Conservation (phyloP, 2,329 filamentous ascomycete genomes). For the Stemphylium lycopersici region DNA sequence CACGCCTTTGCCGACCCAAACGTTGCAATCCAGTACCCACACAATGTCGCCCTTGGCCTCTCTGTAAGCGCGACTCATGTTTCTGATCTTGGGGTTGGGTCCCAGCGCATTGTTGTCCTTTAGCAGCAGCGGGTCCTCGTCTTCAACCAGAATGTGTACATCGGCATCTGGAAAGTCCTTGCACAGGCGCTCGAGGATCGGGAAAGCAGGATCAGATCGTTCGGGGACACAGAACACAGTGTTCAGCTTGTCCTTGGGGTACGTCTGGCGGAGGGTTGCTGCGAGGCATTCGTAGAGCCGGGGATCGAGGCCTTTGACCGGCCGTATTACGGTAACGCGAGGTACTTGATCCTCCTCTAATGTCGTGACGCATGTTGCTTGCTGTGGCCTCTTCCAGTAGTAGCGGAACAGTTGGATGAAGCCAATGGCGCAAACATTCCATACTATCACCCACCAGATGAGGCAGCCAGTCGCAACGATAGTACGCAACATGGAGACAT, state of each 20-base stretch:
- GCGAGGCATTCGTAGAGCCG: conserved; percentile 91
- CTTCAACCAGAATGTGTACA: conserved; percentile 76
- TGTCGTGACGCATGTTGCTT: conserved; percentile 50
- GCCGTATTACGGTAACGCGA: conserved; percentile 87
- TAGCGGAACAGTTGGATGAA: conserved; percentile 64
- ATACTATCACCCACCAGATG: conserved; percentile 63
- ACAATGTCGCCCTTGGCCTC: conserved; percentile 85
- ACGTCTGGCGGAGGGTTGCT: conserved; percentile 81
- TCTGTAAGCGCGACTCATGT: conserved; percentile 90
- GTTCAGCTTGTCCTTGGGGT: conserved; percentile 76
- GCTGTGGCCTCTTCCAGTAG: conserved; percentile 56
- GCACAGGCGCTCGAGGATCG: conserved; percentile 73
- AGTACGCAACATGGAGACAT: conserved; percentile 45
- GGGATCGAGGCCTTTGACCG: conserved; percentile 90
- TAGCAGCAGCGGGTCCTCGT: conserved; percentile 75
- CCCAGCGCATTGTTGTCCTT: conserved; percentile 67
- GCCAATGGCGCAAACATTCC: conserved; percentile 63
- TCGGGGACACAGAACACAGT: conserved; percentile 83
- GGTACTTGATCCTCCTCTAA: conserved; percentile 62
- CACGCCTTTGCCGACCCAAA: conserved; percentile 84
- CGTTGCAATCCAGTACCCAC: conserved; percentile 96
- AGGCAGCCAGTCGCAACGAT: conserved; percentile 56
- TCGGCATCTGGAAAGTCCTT: conserved; percentile 75
- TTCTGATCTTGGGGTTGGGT: conserved; percentile 97
- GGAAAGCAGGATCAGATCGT: conserved; percentile 75